Base-by-base conservation (phyloP, 2,329 filamentous ascomycete species). In the Chaetomiaceae sp. region DNA sequence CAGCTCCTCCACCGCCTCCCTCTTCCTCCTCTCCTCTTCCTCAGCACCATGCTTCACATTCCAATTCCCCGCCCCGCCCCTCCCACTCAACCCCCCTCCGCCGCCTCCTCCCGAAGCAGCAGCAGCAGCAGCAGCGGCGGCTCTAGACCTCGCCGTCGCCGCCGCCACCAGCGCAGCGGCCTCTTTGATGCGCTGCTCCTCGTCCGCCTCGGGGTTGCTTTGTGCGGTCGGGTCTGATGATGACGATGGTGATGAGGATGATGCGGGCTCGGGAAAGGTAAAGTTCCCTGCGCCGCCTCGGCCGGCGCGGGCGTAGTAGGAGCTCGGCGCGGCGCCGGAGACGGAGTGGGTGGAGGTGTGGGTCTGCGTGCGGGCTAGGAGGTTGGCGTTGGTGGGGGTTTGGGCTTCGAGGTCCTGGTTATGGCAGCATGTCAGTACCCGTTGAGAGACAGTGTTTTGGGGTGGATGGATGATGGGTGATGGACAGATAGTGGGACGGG, bases 251-350 rank as follows among this genome's bases (percentile, higher is more conserved):
- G 64, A 65, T 14, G 68, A 58, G 20, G 66, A 55, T 16, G 66
- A 58, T 25, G 65, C 57, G 27, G 64, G 58, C 67, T 59, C 16
- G 65, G 57, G 19, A 66, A 60, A 38, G 65, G 59, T 16, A 68
- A 76, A 81, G 69, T 85, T 85, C 33, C 82, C 82, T 1, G 81
- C 79, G 17, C 82, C 82, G 56, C 82, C 82, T 51, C 82, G 77
- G 48, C 82, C 82, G 31, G 67, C 68, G 34, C 71, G 66, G 19
- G 68, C 58, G 65, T 74, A 74, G n/a, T n/a, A n/a, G n/a, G n/a
- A n/a, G 44, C 59, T 60, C 60, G 50, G 54, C 10, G 14, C 50
- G 25, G 50, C 9, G 44, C 21, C 33, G 43, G 53, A 16, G 44
- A 40, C 25, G n/a, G 42, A 31, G 41, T n/a, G 38, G 48, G 45